Evolutionary conservation across 805 yeast species (phyloP), one percentile per base, ranked within the genome.

Genomic region (Monosporozyma unispora): DNA sequence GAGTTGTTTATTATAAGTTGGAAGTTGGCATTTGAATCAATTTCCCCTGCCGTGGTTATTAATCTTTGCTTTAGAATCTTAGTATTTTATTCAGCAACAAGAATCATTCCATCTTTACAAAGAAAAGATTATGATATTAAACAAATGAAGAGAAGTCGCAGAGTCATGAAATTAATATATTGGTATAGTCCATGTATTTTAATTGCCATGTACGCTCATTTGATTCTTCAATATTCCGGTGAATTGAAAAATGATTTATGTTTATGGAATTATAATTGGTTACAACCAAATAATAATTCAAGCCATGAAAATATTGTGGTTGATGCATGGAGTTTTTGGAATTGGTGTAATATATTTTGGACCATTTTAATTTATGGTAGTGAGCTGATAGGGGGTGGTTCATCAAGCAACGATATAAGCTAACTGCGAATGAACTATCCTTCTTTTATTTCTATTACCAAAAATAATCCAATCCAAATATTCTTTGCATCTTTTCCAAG

Each of bases 311-410:
- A 55, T 42, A 52, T 71, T 3, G 55, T 67, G 47, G 72, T 77
- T 42, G 75, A 82, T 62, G 84, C 96, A n/a, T 85, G 95, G 87
- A 89, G 88, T 59, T 86, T 93, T 63, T 91, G 99, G 98, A 87
- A 90, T 59, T 91, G 98, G 98, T 78, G 87, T 51, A 91, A 91
- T 63, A 86, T 91, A 72, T 81, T 84, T 56, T 76, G 84, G 48
- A 85, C 95, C 10, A 70, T 93, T 50, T 70, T 80, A n/a, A 72
- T 93, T 25, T 91, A 91, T 66, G 81, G 84, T 28, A 72, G 85
- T 44, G 99, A 91, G 68, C 71, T 91, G n/a, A 40, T 47, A 40
- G 49, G 49, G 22, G 49, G 45, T 33, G 22, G 33, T 39, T 39
- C 42, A 8, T 21, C 45, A 10, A 29, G 29, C n/a, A 39, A 29